Percentiles rank a stretch among this genome's conserved stretches.
Conservation (phyloP, 1,284 basidiomycete species). For the Pterula multifida region DNA sequence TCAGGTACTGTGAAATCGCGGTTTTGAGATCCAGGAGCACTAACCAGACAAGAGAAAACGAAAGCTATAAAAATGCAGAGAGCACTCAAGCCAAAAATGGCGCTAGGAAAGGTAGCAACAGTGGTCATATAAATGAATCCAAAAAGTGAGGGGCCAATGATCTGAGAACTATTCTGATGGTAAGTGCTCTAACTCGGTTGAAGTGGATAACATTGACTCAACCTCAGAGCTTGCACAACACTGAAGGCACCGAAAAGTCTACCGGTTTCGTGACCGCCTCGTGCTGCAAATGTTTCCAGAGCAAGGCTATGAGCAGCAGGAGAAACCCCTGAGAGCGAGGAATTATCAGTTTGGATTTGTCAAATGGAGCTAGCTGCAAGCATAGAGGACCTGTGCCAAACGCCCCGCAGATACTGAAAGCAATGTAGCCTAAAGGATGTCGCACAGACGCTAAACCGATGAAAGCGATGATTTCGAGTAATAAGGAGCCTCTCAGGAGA, state of each 20-base stretch:
- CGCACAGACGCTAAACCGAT: constrained; percentile 32
- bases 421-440: constrained; percentile 32
- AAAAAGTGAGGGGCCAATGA: constrained; percentile 38
- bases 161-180: constrained; percentile 21
- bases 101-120: constrained; percentile 31
- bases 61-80: constrained; percentile 19
- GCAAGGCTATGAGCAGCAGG: constrained; percentile 60
- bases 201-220: constrained; percentile 14
- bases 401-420: constrained; percentile 21
- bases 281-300: constrained; percentile 43
- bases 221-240: constrained; percentile 58
- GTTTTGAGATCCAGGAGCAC: no score
- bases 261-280: constrained; percentile 42
- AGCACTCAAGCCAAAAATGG: constrained; percentile 27
- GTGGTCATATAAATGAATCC: constrained; percentile 35
- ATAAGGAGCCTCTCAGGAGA: constrained; percentile 45
- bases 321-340: constrained; percentile 45
- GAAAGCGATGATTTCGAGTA: constrained; percentile 47
- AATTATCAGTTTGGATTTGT: no score
- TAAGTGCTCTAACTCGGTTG: background rate
- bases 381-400: background rate
- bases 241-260: constrained; percentile 62
- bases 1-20: no score
- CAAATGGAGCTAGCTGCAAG: constrained; percentile 14
- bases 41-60: constrained; percentile 21